Conservation (phyloP, 768 basidiomycete genomes). For the Pleurotus salmoneostramineus region DNA sequence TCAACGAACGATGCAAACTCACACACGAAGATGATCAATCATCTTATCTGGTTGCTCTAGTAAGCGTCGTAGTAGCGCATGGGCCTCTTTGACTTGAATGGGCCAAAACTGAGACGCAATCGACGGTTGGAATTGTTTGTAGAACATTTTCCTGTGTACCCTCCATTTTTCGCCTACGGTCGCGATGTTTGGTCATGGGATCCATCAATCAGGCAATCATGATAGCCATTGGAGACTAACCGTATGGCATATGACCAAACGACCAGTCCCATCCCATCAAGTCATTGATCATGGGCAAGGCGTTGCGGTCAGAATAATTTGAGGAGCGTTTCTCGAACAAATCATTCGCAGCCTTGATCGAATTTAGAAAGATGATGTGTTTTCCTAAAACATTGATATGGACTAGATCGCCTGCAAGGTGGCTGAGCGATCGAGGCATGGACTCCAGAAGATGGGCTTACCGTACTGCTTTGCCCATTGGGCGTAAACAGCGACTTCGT, state of each 20-base stretch:
- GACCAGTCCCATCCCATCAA: constrained; percentile 52
- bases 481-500: constrained; percentile 36
- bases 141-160: constrained; percentile 48
- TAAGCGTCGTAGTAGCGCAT: constrained; percentile 40
- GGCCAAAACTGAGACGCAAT: constrained; percentile 37
- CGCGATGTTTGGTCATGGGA: neutral
- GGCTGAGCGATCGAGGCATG: neutral
- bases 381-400: constrained; percentile 49
- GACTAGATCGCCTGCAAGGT: constrained; percentile 44
- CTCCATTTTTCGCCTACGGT: constrained; percentile 47
- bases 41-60: constrained; percentile 38
- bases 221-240: constrained; percentile 16
- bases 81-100: constrained; percentile 40
- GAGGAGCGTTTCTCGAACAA: constrained; percentile 53
- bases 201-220: neutral
- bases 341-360: constrained; percentile 40
- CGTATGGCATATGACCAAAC: constrained; percentile 54
- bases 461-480: constrained; percentile 38
- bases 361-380: constrained; percentile 44
- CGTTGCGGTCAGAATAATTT: constrained; percentile 52
- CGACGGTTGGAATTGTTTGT: constrained; percentile 45
- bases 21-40: constrained; percentile 48
- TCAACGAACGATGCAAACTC: constrained; percentile 13
- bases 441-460: constrained; percentile 12
- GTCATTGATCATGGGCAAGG: constrained; percentile 46